Conservation (phyloP, 176 grass and related monocot genomes). For the Musa acuminata region DNA sequence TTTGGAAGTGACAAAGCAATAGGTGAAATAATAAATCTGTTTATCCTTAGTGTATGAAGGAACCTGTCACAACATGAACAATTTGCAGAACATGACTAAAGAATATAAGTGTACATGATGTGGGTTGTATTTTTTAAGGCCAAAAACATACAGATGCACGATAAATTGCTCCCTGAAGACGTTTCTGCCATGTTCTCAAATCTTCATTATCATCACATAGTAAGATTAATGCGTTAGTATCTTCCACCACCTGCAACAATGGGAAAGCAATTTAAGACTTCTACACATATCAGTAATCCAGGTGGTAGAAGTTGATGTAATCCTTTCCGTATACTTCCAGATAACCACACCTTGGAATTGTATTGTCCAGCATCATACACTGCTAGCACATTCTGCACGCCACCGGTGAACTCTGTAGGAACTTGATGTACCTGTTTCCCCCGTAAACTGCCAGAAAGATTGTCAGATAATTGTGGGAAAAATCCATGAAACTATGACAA, state of each 20-base stretch:
- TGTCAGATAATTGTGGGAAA: slow-evolving; percentile 19
- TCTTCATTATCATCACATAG: slow-evolving; percentile 66
- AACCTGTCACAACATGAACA: too few relatives aligned
- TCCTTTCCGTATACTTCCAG: not conserved
- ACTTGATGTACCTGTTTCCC: slow-evolving; percentile 86
- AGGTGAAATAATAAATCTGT: too few relatives aligned
- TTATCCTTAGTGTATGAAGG: too few relatives aligned
- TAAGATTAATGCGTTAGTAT: slow-evolving; percentile 66
- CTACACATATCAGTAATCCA: not conserved
- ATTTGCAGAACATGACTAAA: not conserved
- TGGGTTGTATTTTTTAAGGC: not conserved
- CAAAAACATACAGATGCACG: slow-evolving; percentile 74
- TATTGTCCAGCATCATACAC: slow-evolving; percentile 85
- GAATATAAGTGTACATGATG: not conserved
- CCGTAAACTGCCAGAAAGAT: slow-evolving; percentile 65
- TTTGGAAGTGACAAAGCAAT: too few relatives aligned
- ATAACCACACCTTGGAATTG: slow-evolving; percentile 60
- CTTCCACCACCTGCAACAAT: slow-evolving; percentile 71
- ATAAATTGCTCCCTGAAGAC: slow-evolving; percentile 89
- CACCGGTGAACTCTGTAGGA: slow-evolving; percentile 54
- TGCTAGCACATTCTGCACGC: slow-evolving; percentile 69
- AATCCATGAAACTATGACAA: slow-evolving; percentile 6
- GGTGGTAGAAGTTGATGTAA: not conserved
- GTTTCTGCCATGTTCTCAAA: slow-evolving; percentile 62
- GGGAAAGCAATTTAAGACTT: slow-evolving; percentile 1